Base-by-base conservation (phyloP, 2,329 filamentous ascomycete genomes). In the Metarhizium sp. region DNA sequence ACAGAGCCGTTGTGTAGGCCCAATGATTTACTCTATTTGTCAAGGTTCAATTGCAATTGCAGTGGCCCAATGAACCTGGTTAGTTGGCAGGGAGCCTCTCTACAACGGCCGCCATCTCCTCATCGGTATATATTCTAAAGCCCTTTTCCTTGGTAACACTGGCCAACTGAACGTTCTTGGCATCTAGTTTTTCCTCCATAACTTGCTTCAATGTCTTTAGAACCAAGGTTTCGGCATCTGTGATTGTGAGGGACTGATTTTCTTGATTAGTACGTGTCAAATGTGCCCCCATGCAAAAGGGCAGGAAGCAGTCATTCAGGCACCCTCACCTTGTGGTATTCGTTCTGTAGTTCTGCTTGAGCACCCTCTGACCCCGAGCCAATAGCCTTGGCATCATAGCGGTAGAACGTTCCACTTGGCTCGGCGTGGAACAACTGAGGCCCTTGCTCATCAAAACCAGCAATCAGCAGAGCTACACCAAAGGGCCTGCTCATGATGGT, bases 171-270 rank as follows among this genome's bases (percentile, higher is more conserved):
- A 99, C 94, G 69, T 99, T 99, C 84, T 99, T 99, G 61, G 91
- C 83, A 71, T 99, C 94, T 58, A 99, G 81, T 79, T 99, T 99
- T 84, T 99, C 94, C 77, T 99, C 94, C 94, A 99, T 99, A 64
- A 99, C 94, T 77, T 99, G 94, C 82, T 97, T 99, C 71, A 99
- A 74, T 42, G 94, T 99, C 84, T 97, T 97, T 67, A 99, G 79
- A 52, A 96, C 92, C 62, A 99, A 77, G 3, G 92, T 94, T 77
- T 99, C 94, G 57, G 94, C 94, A 69, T 99, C 94, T 56, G 82
- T 78, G 59, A 99, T 86, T 46, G 92, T 96, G 60, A 99, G 81
- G 56, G 92, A 97, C 82, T 87, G 60, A 36, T 13, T 8, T 8
- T 25, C 11, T 11, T 36, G 50, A 59, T 62, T 30, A 60, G 54